A percentile compares a stretch with the other conserved stretches of the same genome.
Conservation (phyloP, 306 rosid species). For the Medicago lupulina region DNA sequence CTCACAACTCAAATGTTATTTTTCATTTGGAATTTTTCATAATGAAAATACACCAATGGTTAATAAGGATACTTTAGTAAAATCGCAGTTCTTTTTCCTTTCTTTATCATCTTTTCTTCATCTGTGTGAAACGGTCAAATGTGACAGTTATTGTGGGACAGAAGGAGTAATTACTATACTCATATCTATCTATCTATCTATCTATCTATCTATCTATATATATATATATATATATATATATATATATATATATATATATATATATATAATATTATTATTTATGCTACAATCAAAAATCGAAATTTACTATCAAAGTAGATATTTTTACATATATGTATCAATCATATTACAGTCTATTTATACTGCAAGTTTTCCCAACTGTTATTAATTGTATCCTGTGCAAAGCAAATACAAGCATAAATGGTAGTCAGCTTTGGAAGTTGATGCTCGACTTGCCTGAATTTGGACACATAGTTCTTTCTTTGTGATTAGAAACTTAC, state of each 20-base stretch:
- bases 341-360: conserved; percentile 9
- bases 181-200: conserved; percentile 32
- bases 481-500: conserved; percentile 26
- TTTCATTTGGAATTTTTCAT: too few relatives aligned
- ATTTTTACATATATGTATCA: not conserved
- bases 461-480: conserved; percentile 22
- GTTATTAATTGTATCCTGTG: conserved; percentile 7
- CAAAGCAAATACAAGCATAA: conserved; percentile 36
- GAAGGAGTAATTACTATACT: not conserved
- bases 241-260: too few relatives aligned
- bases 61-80: too few relatives aligned
- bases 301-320: conserved; percentile 22
- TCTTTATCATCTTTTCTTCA: too few relatives aligned
- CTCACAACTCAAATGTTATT: too few relatives aligned
- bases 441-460: conserved; percentile 30
- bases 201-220: too few relatives aligned
- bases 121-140: too few relatives aligned
- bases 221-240: too few relatives aligned
- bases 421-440: conserved; percentile 22
- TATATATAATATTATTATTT: not conserved
- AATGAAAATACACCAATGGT: too few relatives aligned
- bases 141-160: not conserved
- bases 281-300: conserved; percentile 5
- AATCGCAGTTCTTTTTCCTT: too few relatives aligned
- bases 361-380: conserved; percentile 4